Evolutionary conservation across 192 early-diverging fungal genomes (phyloP).

Genomic region (Podila epigama): DNA sequence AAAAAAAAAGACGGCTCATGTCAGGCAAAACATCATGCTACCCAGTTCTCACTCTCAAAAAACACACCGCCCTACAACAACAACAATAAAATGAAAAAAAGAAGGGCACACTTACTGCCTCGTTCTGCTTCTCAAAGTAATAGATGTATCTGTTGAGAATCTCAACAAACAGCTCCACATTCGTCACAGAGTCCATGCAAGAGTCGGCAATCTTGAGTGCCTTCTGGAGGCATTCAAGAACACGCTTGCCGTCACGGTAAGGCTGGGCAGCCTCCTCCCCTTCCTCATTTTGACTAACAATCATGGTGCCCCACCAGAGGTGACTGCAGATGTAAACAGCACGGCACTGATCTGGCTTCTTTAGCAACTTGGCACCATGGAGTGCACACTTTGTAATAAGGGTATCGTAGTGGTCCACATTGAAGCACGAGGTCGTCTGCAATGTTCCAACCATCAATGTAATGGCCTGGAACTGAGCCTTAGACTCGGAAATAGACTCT

Average conservation of each 20-base stretch:
- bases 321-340: slow-evolving; percentile 84
- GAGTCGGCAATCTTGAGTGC: slow-evolving; percentile 94
- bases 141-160: slow-evolving; percentile 95
- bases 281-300: slow-evolving; percentile 58
- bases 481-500: slow-evolving; percentile 92
- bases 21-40: too few species aligned
- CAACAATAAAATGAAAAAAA: slow-evolving; percentile 7
- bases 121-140: slow-evolving; percentile 93
- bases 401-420: slow-evolving; percentile 93
- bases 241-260: slow-evolving; percentile 88
- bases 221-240: slow-evolving; percentile 92
- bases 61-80: not conserved
- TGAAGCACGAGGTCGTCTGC: slow-evolving; percentile 82
- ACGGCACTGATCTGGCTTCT: slow-evolving; percentile 95
- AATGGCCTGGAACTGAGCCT: slow-evolving; percentile 90
- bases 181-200: slow-evolving; percentile 89
- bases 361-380: slow-evolving; percentile 89
- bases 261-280: slow-evolving; percentile 63
- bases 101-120: slow-evolving; percentile 68
- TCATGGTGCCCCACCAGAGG: slow-evolving; percentile 89
- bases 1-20: too few species aligned
- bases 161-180: slow-evolving; percentile 96
- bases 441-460: slow-evolving; percentile 88
- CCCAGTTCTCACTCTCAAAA: not conserved
- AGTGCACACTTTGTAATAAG: slow-evolving; percentile 90